Conservation (phyloP, 208 protist species). For the Acanthamoeba sp. region DNA sequence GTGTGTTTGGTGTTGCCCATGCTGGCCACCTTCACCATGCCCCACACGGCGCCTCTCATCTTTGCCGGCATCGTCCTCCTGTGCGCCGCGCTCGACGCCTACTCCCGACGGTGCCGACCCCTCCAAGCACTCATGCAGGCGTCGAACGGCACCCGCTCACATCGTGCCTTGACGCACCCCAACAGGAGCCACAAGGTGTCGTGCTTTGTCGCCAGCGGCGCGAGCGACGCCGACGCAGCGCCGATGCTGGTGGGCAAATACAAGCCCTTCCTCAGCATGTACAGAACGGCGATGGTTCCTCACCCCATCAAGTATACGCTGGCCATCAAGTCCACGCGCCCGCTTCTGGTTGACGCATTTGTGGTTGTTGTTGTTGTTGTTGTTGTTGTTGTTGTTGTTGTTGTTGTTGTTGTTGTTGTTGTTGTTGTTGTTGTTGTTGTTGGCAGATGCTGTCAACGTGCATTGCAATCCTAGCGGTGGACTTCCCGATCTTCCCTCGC, state of each 20-base stretch:
- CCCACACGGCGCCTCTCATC: not conserved
- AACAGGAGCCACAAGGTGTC: not conserved
- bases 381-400: not conserved
- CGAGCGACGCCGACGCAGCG: not conserved
- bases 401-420: too few relatives aligned
- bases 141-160: not conserved
- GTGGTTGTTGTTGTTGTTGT: conserved; percentile 73
- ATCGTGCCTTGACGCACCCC: too few relatives aligned
- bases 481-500: conserved; percentile 90
- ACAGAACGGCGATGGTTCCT: not conserved
- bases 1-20: conserved; percentile 70
- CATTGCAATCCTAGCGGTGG: conserved; percentile 90
- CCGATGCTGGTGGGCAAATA: not conserved
- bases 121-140: not conserved
- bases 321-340: not conserved
- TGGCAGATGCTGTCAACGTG: conserved; percentile 85
- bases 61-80: not conserved
- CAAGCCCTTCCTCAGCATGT: conserved; percentile 44
- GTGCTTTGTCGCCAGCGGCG: not conserved
- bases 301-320: too few relatives aligned
- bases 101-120: not conserved
- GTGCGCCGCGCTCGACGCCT: not conserved
- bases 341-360: not conserved
- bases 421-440: not conserved
- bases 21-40: conserved; percentile 17